Base-by-base conservation (phyloP, 2,329 filamentous ascomycete species). In the Neofusicoccum sp. region DNA sequence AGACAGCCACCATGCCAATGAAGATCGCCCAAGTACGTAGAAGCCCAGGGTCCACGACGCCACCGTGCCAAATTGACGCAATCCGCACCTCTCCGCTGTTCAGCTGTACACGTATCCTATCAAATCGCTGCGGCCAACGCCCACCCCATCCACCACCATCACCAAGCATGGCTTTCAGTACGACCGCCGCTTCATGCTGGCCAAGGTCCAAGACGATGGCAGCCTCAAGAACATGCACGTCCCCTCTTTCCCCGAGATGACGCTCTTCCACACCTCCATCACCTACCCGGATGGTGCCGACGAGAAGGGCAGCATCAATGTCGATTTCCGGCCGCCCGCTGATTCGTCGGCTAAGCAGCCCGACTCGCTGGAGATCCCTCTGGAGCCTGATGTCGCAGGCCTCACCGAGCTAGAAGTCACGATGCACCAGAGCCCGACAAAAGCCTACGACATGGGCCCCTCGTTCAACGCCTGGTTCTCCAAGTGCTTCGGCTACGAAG, bases 101-200 rank as follows among this genome's bases (percentile, higher is more conserved):
- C 39, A 80, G 75, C 75, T 82, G 12, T 79, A 79, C 63, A 73
- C 77, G 5, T 83, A 83, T 64, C 80, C 80, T 2, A 79, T 83
- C 71, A 83, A 83, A 67, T 78, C 79, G 12, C 71, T 82, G 6
- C 76, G 79, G 14, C 73, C 70, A 2, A 72, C 77, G 4, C 73
- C 76, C 22, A 69, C 80, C 31, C 69, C 73, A 2, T 70, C 71
- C 43, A 76, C 77, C 14, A 66, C 75, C 50, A 75, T 79, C 16
- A 81, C 80, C 7, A 74, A 73, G 62, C 69, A 79, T 71, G 80
- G 80, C 65, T 79, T 82, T 62, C 70, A 76, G 33, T 76, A 80
- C 64, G 80, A 83, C 66, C 71, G 80, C 64, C 72, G 68, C 22
- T 68, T 64, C 64, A 63, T 63, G 61, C 61, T 63, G 61, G 52